phyloP scores from a whole-genome alignment of 495 filamentous ascomycete genomes.

The Penicillium bovifimosum region DNA sequence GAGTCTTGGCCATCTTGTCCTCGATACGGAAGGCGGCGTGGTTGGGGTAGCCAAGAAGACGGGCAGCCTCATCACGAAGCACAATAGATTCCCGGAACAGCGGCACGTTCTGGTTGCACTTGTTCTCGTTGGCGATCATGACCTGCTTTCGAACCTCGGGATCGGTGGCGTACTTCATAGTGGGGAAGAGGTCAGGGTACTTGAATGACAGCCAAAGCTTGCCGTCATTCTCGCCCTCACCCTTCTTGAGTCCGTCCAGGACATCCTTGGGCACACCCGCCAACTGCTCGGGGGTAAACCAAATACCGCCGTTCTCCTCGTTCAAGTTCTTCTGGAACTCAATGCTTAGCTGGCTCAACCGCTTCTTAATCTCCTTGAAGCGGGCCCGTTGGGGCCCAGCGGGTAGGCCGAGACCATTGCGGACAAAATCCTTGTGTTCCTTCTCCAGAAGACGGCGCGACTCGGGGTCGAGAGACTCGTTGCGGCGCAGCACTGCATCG shows the following conservation, averaged over 20 bases:
- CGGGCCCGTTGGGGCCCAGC: slow-evolving; percentile 56
- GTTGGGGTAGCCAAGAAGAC: slow-evolving; percentile 84
- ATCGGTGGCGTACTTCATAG: slow-evolving; percentile 57
- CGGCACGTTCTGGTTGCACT: slow-evolving; percentile 78
- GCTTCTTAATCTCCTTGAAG: slow-evolving; percentile 71
- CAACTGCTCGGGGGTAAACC: slow-evolving; percentile 58
- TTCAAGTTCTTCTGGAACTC: slow-evolving; percentile 66
- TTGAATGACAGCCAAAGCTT: slow-evolving; percentile 64
- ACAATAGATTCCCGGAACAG: slow-evolving; percentile 84
- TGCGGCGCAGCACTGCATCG: slow-evolving; percentile 54
- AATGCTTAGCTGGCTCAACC: slow-evolving; percentile 58
- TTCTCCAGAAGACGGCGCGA: slow-evolving; percentile 61
- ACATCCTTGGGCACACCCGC: slow-evolving; percentile 62
- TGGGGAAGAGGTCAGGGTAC: slow-evolving; percentile 64
- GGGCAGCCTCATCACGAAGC: slow-evolving; percentile 86
- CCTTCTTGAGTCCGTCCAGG: slow-evolving; percentile 59
- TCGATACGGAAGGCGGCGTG: slow-evolving; percentile 90
- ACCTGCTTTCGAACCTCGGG: slow-evolving; percentile 52
- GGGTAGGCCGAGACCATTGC: slow-evolving; percentile 57
- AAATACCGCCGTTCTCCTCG: slow-evolving; percentile 62
- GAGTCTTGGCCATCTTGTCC: slow-evolving; percentile 95
- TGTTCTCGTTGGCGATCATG: slow-evolving; percentile 64
- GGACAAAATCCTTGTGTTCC: slow-evolving; percentile 60
- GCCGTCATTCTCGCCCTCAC: slow-evolving; percentile 61
- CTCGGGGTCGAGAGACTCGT: slow-evolving; percentile 58